Base-by-base conservation (phyloP, 495 filamentous ascomycete genomes). In the Penicillium silybi region DNA sequence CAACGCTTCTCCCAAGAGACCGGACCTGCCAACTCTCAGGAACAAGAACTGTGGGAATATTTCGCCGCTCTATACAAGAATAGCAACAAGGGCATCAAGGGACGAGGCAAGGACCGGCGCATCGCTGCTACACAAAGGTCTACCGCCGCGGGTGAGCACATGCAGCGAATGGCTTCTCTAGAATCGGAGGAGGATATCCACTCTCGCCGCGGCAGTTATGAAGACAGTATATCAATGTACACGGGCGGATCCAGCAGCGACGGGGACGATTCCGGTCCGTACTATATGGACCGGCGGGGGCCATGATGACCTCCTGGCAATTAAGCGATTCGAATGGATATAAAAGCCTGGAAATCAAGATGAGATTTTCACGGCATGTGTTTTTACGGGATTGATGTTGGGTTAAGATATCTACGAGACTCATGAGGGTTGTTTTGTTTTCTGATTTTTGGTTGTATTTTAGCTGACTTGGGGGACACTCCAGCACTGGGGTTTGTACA, bases 51-150 rank as follows among this genome's bases (percentile, higher is more conserved):
- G 27, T 91, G 87, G 79, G 81, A 88, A 60, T 95, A 96, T 65
- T 95, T 97, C 55, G 81, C 85, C 3, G 78, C 84, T 1, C 74
- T 93, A 29, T 97, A 96, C 79, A 95, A 95, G 73, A 95, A 97
- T 65, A 87, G 88, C 59, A 92, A 91, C 67, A 95, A 95, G 60
- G 92, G 90, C 3, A 96, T 92, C 69, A 95, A 91, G 69, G 92
- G 92, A 6, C 85, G 92, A 11, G 92, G 92, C 17, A 92, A 92
- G 67, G 85, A 93, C 65, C 80, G 90, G 41, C 61, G 69, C 20
- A 76, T 79, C 35, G 66, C 69, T 15, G 69, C 61, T 16, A 65
- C 65, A 8, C 64, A 62, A 11, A 61, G 62, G n/a, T 61, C 66
- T 6, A 55, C 53, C 1, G 47, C 48, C 17, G 17, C 23, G 5